These are phyloP conservation scores for Exserohilum rostratum DNA, from an alignment of 2,329 filamentous ascomycete species.

Conservation along the genomic window DNA sequence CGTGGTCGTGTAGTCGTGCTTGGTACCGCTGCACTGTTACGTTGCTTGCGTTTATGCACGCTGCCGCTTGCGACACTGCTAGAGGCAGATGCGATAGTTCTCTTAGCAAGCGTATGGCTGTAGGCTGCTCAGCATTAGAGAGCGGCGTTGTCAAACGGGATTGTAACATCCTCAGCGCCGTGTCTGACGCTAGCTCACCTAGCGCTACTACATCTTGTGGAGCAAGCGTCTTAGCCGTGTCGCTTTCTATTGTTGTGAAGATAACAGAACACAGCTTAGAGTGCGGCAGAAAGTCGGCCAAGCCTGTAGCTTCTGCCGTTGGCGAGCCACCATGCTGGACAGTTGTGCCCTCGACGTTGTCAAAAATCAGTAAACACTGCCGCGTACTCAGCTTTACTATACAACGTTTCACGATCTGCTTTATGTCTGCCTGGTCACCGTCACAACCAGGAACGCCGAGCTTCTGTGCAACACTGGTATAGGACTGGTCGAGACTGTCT, in stretches of 20 bases:
- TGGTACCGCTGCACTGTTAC: not conserved
- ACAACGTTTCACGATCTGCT: constrained; percentile 21
- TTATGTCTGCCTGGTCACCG: not conserved
- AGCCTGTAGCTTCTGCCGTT: not conserved
- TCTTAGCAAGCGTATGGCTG: constrained; percentile 11
- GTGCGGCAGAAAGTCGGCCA: not conserved
- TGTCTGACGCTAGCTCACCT: constrained; percentile 11
- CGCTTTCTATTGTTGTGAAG: constrained; percentile 11
- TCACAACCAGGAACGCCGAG: constrained; percentile 34
- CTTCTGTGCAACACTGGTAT: constrained; percentile 26
- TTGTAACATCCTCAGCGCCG: not conserved
- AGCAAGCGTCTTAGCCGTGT: constrained; percentile 11
- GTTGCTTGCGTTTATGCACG: too few species aligned
- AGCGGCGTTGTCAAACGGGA: constrained; percentile 1
- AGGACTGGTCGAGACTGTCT: constrained; percentile 50
- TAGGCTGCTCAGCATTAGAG: constrained; percentile 6
- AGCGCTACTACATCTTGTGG: constrained; percentile 14
- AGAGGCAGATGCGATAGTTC: constrained; percentile 14
- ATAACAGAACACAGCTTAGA: not conserved
- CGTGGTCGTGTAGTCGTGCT: too few species aligned
- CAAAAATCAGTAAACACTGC: constrained; percentile 17
- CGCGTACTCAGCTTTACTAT: not conserved
- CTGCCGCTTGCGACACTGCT: not conserved
- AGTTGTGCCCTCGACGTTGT: constrained; percentile 33
- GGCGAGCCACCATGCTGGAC: constrained; percentile 10